These are phyloP conservation scores for Penicillium paradoxum DNA, from an alignment of 495 filamentous ascomycete genomes.

Conservation along the genomic window DNA sequence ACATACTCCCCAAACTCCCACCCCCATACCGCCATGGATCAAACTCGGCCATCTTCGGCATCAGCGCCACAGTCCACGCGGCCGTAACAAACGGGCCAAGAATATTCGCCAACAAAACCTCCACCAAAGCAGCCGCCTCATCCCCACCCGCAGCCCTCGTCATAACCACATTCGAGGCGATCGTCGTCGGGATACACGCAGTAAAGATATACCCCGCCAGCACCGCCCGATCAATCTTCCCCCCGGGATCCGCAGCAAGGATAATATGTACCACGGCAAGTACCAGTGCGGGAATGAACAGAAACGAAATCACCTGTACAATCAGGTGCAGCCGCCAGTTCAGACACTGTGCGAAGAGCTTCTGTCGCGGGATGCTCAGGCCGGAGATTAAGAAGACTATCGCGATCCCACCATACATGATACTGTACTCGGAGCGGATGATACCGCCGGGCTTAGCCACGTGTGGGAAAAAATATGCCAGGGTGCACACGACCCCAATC, in stretches of 20 bases:
- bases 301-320: conserved; percentile 47
- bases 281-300: conserved; percentile 45
- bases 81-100: conserved; percentile 49
- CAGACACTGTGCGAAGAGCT: conserved; percentile 44
- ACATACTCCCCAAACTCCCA: conserved; percentile 45
- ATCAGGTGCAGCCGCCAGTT: conserved; percentile 51
- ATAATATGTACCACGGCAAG: conserved; percentile 44
- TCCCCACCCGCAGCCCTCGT: conserved; percentile 50
- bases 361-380: conserved; percentile 47
- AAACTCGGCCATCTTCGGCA: conserved; percentile 41
- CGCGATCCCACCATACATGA: conserved; percentile 50
- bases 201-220: conserved; percentile 51
- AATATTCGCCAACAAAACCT: conserved; percentile 52
- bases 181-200: conserved; percentile 54
- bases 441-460: conserved; percentile 50
- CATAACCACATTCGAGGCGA: conserved; percentile 57
- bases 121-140: conserved; percentile 51
- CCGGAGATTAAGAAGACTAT: conserved; percentile 53
- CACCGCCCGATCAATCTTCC: conserved; percentile 44
- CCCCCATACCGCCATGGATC: conserved; percentile 41
- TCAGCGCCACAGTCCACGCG: conserved; percentile 45
- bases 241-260: conserved; percentile 39
- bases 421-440: conserved; percentile 49
- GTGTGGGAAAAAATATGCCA: conserved; percentile 50
- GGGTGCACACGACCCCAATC: conserved; percentile 45